Evolutionary conservation across 176 grass and related monocot species (phyloP), one percentile per base, ranked within the genome.

Genomic region (Chloris gayana): DNA sequence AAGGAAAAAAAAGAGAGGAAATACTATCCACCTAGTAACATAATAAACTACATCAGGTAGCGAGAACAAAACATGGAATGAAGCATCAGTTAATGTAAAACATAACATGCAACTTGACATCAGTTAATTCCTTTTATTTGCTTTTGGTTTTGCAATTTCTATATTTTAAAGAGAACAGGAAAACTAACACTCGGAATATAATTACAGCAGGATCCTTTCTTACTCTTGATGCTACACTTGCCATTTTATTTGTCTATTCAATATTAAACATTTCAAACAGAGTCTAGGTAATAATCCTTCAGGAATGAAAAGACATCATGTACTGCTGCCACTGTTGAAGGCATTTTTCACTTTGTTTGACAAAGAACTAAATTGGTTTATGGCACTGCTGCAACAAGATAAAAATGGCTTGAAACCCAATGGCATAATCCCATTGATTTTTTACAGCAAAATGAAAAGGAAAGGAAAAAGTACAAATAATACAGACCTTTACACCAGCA

Each of bases 401-500:
- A 12, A 59, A 2, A 59, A 25, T 24, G 56, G 11, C 22, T 59
- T 25, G 2, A 25, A 58, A 25, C 8, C 24, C 21, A 4, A 80
- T 72, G 19, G 60, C 67, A 19, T 83, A 10, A 22, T 75, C 54
- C 34, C 5, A 7, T 57, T 66, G 46, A 67, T 38, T 35, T 34
- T 63, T 27, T 67, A 44, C 24, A 39, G 22, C 29, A 27, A 73
- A 83, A 56, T 21, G 66, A 64, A 85, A 38, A 62, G 37, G 50
- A 75, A 80, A 53, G 9, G 38, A 78, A 64, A 33, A 2, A 39
- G 69, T 29, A 64, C 2, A 45, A 69, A 67, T 69, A 84, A 46
- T 6, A 85, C 70, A 59, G 59, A 95, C 95, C 90, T 93, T 93
- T 85, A 98, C 88, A 79, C 92, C 92, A 5, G 92, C 90, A 89